phyloP scores from a whole-genome alignment of 805 yeast genomes.

The Yarrowia keelungensis region DNA sequence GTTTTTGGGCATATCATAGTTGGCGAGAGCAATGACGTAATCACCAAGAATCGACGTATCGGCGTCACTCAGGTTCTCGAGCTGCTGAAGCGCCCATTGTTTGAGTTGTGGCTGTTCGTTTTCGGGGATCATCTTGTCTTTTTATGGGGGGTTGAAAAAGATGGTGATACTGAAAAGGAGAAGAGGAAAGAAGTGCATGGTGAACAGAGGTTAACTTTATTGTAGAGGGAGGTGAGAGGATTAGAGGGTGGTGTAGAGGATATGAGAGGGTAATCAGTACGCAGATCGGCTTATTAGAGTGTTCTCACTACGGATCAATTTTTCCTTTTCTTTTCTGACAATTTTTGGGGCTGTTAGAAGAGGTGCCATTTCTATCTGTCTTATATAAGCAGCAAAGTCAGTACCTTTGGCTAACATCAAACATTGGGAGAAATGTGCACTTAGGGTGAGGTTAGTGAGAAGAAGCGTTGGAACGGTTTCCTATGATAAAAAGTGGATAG shows the following conservation, averaged over 20 bases:
- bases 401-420: background rate
- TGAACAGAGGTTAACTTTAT: slow-evolving; percentile 23
- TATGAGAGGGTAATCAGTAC: too few species aligned
- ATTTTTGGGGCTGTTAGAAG: too few species aligned
- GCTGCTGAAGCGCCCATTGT: slow-evolving; percentile 44
- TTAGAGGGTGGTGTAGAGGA: too few species aligned
- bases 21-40: slow-evolving; percentile 55
- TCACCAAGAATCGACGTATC: slow-evolving; percentile 56
- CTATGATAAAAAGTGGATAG: too few species aligned
- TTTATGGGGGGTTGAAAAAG: background rate
- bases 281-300: too few species aligned
- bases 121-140: slow-evolving; percentile 41
- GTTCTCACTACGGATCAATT: too few species aligned
- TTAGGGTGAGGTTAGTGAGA: too few species aligned
- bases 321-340: too few species aligned
- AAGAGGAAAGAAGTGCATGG: slow-evolving; percentile 10
- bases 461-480: too few species aligned
- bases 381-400: background rate
- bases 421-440: too few species aligned
- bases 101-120: slow-evolving; percentile 40
- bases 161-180: slow-evolving; percentile 11
- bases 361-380: background rate
- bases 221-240: background rate
- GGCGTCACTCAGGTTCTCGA: slow-evolving; percentile 49
- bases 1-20: slow-evolving; percentile 50